Evolutionary conservation across 495 filamentous ascomycete species (phyloP).

Genomic region (Lophiostoma macrostomum): DNA sequence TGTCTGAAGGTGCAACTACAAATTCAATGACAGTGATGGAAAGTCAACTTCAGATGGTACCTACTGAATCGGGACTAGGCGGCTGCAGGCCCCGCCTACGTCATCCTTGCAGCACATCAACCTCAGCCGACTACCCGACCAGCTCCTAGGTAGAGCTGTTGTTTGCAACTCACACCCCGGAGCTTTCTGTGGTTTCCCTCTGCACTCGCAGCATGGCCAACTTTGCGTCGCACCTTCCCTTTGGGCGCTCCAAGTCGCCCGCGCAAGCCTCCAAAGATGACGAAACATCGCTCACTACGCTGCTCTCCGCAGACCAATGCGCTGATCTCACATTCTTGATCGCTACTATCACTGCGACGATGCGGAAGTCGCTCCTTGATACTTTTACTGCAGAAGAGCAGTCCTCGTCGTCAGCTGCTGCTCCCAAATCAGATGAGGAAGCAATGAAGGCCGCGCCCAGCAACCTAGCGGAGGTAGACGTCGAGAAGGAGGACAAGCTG

Average conservation of each 20-base stretch:
- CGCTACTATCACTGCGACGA: slow-evolving; percentile 27
- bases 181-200: background rate
- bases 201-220: background rate
- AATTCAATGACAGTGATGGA: too few relatives aligned
- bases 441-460: slow-evolving; percentile 8
- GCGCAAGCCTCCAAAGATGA: background rate
- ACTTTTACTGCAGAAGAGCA: slow-evolving; percentile 26
- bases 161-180: background rate
- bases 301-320: slow-evolving; percentile 27
- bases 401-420: background rate
- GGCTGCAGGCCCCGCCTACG: slow-evolving; percentile 12
- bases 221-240: slow-evolving; percentile 20
- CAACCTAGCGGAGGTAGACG: slow-evolving; percentile 11
- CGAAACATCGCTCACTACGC: slow-evolving; percentile 27
- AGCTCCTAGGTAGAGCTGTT: too few relatives aligned
- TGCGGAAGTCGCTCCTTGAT: slow-evolving; percentile 25
- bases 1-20: too few relatives aligned
- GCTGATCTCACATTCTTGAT: slow-evolving; percentile 30
- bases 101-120: slow-evolving; percentile 18
- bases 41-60: too few relatives aligned
- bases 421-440: slow-evolving; percentile 9
- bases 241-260: slow-evolving; percentile 19
- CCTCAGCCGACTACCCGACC: too few relatives aligned
- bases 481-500: slow-evolving; percentile 30
- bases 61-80: too few relatives aligned